Conservation (phyloP, 1,139 yeast species). For the Saccharomyces hybrid region DNA sequence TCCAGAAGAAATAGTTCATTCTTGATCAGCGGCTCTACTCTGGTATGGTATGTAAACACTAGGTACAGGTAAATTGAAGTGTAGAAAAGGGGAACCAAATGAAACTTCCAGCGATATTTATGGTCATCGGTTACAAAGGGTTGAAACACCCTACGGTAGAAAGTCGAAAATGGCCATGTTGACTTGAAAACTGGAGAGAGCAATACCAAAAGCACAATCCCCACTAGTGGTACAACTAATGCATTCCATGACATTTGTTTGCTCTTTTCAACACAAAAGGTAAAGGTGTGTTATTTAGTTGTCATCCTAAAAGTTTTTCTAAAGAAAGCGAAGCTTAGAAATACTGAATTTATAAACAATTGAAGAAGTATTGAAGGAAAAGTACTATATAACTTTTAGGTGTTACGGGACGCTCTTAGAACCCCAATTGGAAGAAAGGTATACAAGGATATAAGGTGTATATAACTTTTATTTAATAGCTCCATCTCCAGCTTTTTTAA, state of each 20-base stretch:
- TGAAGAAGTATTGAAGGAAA: neutral
- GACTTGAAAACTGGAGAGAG: conserved; percentile 23
- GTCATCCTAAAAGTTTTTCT: neutral
- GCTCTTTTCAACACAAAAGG: neutral
- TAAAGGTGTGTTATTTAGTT: neutral
- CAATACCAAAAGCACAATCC: conserved; percentile 5
- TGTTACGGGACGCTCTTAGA: too few species aligned
- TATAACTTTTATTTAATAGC: too few species aligned
- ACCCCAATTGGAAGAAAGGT: neutral
- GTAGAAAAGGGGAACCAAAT: conserved; percentile 26
- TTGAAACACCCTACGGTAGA: conserved; percentile 20
- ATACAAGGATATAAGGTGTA: neutral
- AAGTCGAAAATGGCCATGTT: conserved; percentile 18
- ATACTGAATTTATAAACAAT: neutral
- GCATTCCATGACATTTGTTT: neutral
- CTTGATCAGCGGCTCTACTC: conserved; percentile 13
- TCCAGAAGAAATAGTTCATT: conserved; percentile 15
- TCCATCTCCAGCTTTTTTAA: too few species aligned
- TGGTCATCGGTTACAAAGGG: conserved; percentile 24
- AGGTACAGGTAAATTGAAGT: conserved; percentile 19
- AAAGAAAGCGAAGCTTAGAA: neutral
- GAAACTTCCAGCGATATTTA: conserved; percentile 24
- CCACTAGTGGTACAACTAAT: neutral
- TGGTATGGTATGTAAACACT: conserved; percentile 13
- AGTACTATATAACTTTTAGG: neutral